Conservation (phyloP, 176 grass and related monocot species). For the Luzula sylvatica region DNA sequence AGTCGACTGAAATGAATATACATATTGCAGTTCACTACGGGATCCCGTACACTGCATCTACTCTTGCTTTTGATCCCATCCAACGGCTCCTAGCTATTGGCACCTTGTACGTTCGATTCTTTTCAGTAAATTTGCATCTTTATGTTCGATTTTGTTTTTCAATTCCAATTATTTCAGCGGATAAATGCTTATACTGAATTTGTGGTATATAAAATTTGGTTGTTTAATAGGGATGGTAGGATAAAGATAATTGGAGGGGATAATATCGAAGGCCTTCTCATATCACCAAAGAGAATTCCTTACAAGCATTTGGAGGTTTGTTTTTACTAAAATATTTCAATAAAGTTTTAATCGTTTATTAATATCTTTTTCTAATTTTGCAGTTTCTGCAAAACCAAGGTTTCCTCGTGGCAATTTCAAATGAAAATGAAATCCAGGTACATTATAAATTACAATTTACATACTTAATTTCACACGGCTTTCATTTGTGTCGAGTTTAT, state of each 20-base stretch:
- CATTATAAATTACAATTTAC: conserved; percentile 12
- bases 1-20: conserved; percentile 34
- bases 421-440: conserved; percentile 95
- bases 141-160: background rate
- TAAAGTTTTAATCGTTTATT: background rate
- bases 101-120: conserved; percentile 51
- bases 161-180: background rate
- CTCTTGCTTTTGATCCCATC: conserved; percentile 66
- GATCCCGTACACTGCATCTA: conserved; percentile 62
- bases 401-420: conserved; percentile 69
- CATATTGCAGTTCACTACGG: conserved; percentile 70
- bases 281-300: conserved; percentile 67
- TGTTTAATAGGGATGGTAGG: conserved; percentile 74
- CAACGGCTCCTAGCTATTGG: conserved; percentile 85
- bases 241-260: conserved; percentile 89
- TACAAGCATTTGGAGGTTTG: conserved; percentile 84
- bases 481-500: too few relatives aligned
- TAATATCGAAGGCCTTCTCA: conserved; percentile 74
- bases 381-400: conserved; percentile 93
- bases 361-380: conserved; percentile 9
- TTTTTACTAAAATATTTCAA: background rate
- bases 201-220: background rate
- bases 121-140: background rate
- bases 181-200: too few relatives aligned
- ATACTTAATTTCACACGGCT: too few relatives aligned